A percentile compares a stretch with the other conserved stretches of the same genome.
phyloP scores from a whole-genome alignment of 2,329 filamentous ascomycete species.

The Ophiosphaerella herpotricha region DNA sequence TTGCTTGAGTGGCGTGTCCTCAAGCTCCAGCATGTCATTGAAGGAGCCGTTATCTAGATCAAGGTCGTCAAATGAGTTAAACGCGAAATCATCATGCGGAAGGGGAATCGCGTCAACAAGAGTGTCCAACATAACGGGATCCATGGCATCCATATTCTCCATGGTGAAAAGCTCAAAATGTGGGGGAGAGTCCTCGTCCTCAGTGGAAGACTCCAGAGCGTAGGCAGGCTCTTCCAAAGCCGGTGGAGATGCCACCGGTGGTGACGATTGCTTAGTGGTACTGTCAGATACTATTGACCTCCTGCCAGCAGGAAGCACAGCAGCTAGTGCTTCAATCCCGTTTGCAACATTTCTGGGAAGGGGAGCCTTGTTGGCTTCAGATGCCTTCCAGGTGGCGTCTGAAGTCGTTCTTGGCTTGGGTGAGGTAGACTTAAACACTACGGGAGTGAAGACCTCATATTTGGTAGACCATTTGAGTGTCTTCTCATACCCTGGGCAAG shows the following conservation, averaged over 20 bases:
- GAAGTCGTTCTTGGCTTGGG: conserved; percentile 16
- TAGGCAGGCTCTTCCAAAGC: conserved; percentile 22
- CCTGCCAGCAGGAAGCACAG: conserved; percentile 39
- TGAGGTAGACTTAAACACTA: conserved; percentile 27
- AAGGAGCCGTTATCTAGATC: conserved; percentile 31
- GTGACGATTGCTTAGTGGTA: conserved; percentile 20
- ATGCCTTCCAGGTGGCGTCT: conserved; percentile 9
- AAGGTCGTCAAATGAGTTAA: conserved; percentile 32
- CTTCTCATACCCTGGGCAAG: conserved; percentile 54
- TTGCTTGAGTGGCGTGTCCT: conserved; percentile 22
- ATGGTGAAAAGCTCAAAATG: conserved; percentile 32
- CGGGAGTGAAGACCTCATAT: conserved; percentile 52
- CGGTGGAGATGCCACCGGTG: conserved; percentile 22
- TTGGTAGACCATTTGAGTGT: conserved; percentile 56
- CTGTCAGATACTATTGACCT: conserved; percentile 22
- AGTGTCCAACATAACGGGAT: conserved; percentile 32
- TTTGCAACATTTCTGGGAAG: conserved; percentile 39
- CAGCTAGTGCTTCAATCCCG: conserved; percentile 43
- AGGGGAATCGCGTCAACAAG: conserved; percentile 26
- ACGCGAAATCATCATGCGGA: conserved; percentile 29
- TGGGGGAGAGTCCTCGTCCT: conserved; percentile 29
- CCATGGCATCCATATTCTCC: conserved; percentile 28
- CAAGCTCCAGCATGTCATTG: conserved; percentile 25
- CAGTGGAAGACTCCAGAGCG: conserved; percentile 28
- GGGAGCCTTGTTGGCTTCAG: conserved; percentile 12